Base-by-base conservation (phyloP, 805 yeast genomes). In the Cyberlindnera sargentensis region DNA sequence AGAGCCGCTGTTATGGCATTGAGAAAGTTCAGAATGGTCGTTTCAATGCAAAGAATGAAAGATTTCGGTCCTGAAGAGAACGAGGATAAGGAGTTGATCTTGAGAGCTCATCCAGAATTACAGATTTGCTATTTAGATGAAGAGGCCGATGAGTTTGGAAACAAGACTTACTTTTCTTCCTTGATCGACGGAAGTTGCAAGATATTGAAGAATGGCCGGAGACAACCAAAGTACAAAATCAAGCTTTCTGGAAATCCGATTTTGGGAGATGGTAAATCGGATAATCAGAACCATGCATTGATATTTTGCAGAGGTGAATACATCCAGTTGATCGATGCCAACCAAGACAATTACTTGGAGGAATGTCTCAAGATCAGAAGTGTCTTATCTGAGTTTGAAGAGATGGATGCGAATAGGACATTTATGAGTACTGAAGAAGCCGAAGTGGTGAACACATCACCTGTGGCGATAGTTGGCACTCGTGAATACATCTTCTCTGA, bases 401-500 rank as follows among this genome's bases (percentile, higher is more conserved):
- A 82, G 58, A 36, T 49, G 3, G 46, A 49, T 8, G 42, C 45
- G 20, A 45, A 45, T n/a, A 20, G 20, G 27, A 34, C 26, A 8
- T 11, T 27, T 15, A 10, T 39, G 4, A 25, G 27, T 9, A 8
- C 32, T 4, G 41, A 33, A 15, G 35, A 26, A 23, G 24, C 34
- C 6, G 47, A 43, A 6, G 3, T 35, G 8, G 11, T 23, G 3
- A 53, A 43, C 6, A 29, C 42, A 2, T 40, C 48, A 45, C 91
- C 93, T 0, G 89, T 85, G 41, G 95, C 93, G 3, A 84, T 85
- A 46, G 75, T 85, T 51, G 95, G 95, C 40, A 85, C 93, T 2
- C 71, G 95, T 56, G 95, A 84, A 62, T 84, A 84, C 57, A 82
- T 84, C 43, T 84, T 84, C 64, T 83, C 91, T 8, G 93, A 85